phyloP scores from a whole-genome alignment of 768 basidiomycete genomes.

The Pleurotus djamor region DNA sequence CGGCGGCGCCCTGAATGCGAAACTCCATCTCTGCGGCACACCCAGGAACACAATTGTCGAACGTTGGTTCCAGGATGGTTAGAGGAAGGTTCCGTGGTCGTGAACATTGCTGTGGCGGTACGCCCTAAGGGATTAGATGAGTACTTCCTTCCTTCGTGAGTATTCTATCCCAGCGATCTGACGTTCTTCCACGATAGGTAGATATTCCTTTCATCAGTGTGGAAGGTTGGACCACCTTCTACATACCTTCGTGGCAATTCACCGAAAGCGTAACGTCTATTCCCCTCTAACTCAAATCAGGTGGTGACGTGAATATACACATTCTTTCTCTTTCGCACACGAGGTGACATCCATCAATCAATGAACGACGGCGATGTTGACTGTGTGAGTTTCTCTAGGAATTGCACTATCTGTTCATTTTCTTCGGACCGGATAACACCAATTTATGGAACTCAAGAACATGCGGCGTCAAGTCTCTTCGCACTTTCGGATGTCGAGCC shows the following conservation, averaged over 20 bases:
- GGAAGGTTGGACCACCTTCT: background rate
- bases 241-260: background rate
- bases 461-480: no score
- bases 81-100: background rate
- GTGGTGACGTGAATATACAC: background rate
- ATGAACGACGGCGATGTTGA: background rate
- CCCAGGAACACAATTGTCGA: background rate
- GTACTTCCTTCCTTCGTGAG: no score
- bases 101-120: background rate
- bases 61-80: background rate
- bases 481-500: no score
- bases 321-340: background rate
- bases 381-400: background rate
- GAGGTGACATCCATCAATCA: background rate
- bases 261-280: background rate
- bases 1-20: constrained; percentile 5
- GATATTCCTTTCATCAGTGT: background rate
- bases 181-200: background rate
- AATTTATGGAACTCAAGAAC: no score
- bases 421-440: background rate
- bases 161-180: no score
- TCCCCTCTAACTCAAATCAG: constrained; percentile 7
- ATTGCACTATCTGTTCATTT: background rate
- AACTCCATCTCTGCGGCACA: background rate
- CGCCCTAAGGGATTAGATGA: background rate